phyloP scores from a whole-genome alignment of 345 rosid genomes.

The Sonneratia caseolaris region DNA sequence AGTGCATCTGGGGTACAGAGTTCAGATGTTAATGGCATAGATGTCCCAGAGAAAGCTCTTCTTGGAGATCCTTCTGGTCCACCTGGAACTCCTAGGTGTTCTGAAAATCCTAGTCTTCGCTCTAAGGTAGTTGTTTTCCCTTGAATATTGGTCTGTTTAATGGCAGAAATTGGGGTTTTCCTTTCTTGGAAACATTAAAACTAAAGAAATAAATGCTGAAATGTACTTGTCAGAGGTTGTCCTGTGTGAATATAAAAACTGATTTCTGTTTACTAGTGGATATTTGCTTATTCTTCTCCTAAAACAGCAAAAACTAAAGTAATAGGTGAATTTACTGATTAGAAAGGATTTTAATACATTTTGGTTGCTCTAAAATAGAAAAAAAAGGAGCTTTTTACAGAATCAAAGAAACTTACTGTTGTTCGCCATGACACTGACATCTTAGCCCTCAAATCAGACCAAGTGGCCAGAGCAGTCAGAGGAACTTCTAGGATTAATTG shows the following conservation, averaged over 20 bases:
- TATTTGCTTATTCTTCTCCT: neutral
- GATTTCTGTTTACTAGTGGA: neutral
- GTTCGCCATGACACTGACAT: constrained; percentile 6
- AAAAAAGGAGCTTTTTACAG: neutral
- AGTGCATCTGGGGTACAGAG: constrained; percentile 65
- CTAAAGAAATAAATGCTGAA: neutral
- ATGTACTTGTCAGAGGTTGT: neutral
- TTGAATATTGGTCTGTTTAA: constrained; percentile 13
- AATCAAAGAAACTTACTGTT: neutral
- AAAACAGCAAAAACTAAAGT: neutral
- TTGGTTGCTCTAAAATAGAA: neutral
- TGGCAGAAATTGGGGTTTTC: constrained; percentile 4
- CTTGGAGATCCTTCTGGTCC: constrained; percentile 49
- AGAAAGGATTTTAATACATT: neutral
- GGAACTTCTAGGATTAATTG: constrained; percentile 93
- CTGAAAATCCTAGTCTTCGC: constrained; percentile 49
- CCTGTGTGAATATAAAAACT: no score
- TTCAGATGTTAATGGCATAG: constrained; percentile 46
- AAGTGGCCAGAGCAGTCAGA: constrained; percentile 99
- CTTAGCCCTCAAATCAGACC: constrained; percentile 43
- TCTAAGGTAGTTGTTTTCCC: constrained; percentile 50
- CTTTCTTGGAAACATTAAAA: neutral
- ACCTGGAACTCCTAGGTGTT: constrained; percentile 50
- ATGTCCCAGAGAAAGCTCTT: constrained; percentile 40
- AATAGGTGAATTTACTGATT: neutral